Evolutionary conservation across 2,329 filamentous ascomycete genomes (phyloP).

Genomic region (Fusarium praegraminearum): DNA sequence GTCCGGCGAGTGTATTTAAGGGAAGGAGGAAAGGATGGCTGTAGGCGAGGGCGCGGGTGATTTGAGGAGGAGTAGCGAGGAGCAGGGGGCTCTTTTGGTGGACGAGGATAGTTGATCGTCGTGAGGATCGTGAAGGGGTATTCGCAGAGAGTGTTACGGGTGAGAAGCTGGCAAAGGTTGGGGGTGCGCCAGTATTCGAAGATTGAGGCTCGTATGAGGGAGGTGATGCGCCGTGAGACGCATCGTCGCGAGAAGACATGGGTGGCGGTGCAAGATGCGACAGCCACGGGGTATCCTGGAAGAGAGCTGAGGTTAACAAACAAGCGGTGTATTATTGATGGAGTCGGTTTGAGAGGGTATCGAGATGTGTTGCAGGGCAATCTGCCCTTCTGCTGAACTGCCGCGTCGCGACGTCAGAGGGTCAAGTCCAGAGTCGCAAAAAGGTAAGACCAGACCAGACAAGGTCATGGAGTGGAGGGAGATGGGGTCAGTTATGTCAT

Average conservation of each 20-base stretch:
- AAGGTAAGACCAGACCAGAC: slow-evolving; percentile 9
- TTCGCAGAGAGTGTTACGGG: slow-evolving; percentile 80
- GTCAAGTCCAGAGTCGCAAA: slow-evolving; percentile 32
- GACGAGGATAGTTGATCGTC: slow-evolving; percentile 91
- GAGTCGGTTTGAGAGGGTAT: neutral
- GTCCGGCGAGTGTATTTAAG: slow-evolving; percentile 84
- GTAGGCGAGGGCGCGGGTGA: slow-evolving; percentile 93
- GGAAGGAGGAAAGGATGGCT: slow-evolving; percentile 94
- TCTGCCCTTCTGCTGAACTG: slow-evolving; percentile 26
- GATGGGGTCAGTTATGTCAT: slow-evolving; percentile 43
- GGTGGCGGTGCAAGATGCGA: slow-evolving; percentile 56
- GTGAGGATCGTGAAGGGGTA: slow-evolving; percentile 69
- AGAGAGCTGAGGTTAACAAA: slow-evolving; percentile 36
- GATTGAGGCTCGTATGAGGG: slow-evolving; percentile 49
- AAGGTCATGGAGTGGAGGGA: slow-evolving; percentile 23
- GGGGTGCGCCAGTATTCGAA: slow-evolving; percentile 60
- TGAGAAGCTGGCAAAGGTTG: slow-evolving; percentile 91
- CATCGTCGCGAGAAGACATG: slow-evolving; percentile 57
- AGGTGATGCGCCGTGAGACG: slow-evolving; percentile 51
- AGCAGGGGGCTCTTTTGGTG: slow-evolving; percentile 96
- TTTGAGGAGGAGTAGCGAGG: slow-evolving; percentile 91
- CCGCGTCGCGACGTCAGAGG: slow-evolving; percentile 44
- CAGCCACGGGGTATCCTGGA: slow-evolving; percentile 63
- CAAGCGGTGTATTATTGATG: neutral
- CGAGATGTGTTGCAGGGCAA: slow-evolving; percentile 5